Evolutionary conservation across 1,284 basidiomycete genomes (phyloP), one percentile per base, ranked within the genome.

Genomic region (Boletus sp.): DNA sequence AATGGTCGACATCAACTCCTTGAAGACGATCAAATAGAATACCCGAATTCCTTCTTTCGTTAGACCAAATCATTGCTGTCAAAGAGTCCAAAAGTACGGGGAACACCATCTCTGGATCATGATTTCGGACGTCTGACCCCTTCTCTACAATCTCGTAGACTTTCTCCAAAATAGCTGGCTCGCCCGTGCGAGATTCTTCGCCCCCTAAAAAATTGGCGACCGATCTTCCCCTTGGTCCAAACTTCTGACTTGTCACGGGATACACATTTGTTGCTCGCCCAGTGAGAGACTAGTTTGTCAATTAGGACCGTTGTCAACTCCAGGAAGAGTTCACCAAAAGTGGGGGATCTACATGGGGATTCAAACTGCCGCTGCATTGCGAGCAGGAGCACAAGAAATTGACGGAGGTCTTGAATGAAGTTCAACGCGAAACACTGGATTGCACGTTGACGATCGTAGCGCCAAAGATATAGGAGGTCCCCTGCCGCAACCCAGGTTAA

Each of bases 361-460:
- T 52, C 22, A 67, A 36, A 12, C 68, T 66, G 68, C 2, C 61
- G 58, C 47, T 70, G 62, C 32, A 69, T 57, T 2, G 48, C 49
- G 13, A 66, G 41, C 8, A 71, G 58, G 3, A 71, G 53, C 1
- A 64, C 53, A 0, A 68, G 51, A 41, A 69, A 65, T 20, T 55
- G 56, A 4, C 66, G 67, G 19, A 70, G 57, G 30, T 69, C 59
- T 20, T 54, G 35, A 23, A 68, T 40, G 9, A 52, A 48, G 6
- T 55, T 55, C 1, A 55, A 14, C 2, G 12, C 19, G 4, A 34
- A 38, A 33, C 22, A 46, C 12, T 48, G 23, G 8, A 55, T 52
- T 9, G 19, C 6, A 4, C 22, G 0, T 9, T 55, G 40, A 8
- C 43, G 40, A 20, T 55, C 44, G 5, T 44, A 55, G 2, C 14